Evolutionary conservation across 2,329 filamentous ascomycete genomes (phyloP), one percentile per base, ranked within the genome.

Genomic region (Scytalidium sp.): DNA sequence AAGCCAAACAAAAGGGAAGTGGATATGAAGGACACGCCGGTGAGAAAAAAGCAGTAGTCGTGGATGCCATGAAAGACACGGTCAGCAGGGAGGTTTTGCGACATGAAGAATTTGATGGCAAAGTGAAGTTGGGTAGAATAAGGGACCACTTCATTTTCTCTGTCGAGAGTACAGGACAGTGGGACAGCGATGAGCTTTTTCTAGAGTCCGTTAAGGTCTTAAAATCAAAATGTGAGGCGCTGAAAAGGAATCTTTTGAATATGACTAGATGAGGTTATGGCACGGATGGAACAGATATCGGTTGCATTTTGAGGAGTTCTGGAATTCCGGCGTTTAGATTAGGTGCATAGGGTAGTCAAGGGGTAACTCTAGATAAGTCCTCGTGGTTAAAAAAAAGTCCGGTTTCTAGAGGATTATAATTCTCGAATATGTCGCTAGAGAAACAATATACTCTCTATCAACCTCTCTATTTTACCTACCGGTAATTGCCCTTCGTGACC

Each of bases 121-220:
- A 97, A 76, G 94, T 99, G 56, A 92, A 91, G 76, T 81, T 99
- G 25, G 94, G 94, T 41, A 80, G 95, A 48, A 76, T 91, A 61
- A 79, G 91, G 57, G 94, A 99, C 68, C 95, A 99, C 73, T 99
- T 99, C 70, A 97, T 99, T 70, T 99, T 94, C 77, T 87, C 84
- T 48, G 80, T 99, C 29, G 94, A 99, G 76, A 97, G 92, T 75
- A 87, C 90, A 0, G 95, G 94, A 5, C 94, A 99, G 73, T 96
- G 90, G 76, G 86, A 94, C 51, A 96, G 91, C 65, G 93, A 97
- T 62, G 85, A 91, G 70, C 77, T 99, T 56, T 97, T 99, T 75
- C 71, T 99, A 50, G 91, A 97, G 72, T 85, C 90, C 22, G 80
- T 99, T 45, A 88, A 87, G 72, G 76, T 90, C 59, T 73, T 99